phyloP scores from a whole-genome alignment of 108 stramenopile species.

The Mediolabrus comicus region DNA sequence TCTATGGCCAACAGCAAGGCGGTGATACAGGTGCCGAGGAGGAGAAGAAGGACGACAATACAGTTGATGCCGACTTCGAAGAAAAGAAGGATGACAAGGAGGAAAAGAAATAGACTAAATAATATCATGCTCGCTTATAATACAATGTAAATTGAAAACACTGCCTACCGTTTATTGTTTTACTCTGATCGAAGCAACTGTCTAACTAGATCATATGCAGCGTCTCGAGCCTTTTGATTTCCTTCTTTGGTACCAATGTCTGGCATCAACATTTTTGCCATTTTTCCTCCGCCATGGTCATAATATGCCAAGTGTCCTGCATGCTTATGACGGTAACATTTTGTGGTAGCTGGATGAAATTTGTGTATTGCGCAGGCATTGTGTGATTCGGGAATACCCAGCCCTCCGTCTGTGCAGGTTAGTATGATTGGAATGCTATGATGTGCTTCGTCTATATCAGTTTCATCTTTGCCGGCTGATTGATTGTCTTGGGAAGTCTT shows the following conservation, averaged over 20 bases:
- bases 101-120: slow-evolving; percentile 57
- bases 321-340: background rate
- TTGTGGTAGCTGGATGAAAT: background rate
- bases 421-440: background rate
- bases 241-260: slow-evolving; percentile 5
- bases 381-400: background rate
- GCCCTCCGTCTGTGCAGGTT: slow-evolving; percentile 1
- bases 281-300: background rate
- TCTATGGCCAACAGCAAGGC: slow-evolving; percentile 85
- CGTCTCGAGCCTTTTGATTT: slow-evolving; percentile 1
- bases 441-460: background rate
- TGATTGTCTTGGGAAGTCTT: no score
- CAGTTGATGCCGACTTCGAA: slow-evolving; percentile 93
- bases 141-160: background rate
- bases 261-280: background rate
- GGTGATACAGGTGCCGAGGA: slow-evolving; percentile 37
- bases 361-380: background rate
- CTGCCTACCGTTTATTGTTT: no score
- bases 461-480: no score
- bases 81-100: slow-evolving; percentile 86
- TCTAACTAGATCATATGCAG: background rate
- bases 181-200: no score
- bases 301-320: background rate
- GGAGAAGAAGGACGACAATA: slow-evolving; percentile 86
- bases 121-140: slow-evolving; percentile 1